A percentile compares a stretch with the other conserved stretches of the same genome.
Evolutionary conservation across 768 basidiomycete species (phyloP).

Genomic region (Gelatoporia subvermispora): DNA sequence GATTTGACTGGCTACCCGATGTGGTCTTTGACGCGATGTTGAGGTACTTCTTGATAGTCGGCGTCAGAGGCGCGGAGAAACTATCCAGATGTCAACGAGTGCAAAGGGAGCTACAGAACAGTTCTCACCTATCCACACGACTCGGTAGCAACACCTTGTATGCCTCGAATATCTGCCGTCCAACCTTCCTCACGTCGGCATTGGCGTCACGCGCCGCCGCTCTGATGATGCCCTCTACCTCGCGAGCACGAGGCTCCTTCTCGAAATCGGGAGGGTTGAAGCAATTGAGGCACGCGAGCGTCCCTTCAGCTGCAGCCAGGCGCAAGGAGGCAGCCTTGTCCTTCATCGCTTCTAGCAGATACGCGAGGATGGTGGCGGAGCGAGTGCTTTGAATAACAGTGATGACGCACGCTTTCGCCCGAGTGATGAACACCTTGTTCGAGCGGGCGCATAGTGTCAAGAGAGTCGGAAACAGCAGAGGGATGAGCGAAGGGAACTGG

Average conservation of each 20-base stretch:
- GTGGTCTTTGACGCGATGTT: constrained; percentile 35
- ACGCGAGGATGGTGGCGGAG: constrained; percentile 55
- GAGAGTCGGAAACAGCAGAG: constrained; percentile 64
- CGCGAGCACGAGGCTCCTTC: constrained; percentile 56
- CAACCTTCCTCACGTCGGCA: constrained; percentile 67
- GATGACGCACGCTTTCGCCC: constrained; percentile 57
- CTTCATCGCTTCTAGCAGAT: constrained; percentile 52
- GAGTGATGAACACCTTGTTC: constrained; percentile 72
- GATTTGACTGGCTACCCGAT: constrained; percentile 19
- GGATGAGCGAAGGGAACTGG: constrained; percentile 62
- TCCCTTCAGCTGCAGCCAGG: constrained; percentile 59
- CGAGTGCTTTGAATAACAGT: constrained; percentile 64
- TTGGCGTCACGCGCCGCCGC: constrained; percentile 66
- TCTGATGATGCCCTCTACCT: constrained; percentile 69
- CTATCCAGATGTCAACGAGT: constrained; percentile 33
- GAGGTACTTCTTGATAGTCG: constrained; percentile 73
- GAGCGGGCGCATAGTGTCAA: constrained; percentile 64
- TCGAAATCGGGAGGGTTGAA: constrained; percentile 79
- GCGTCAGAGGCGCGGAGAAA: constrained; percentile 69
- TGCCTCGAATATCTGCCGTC: constrained; percentile 68
- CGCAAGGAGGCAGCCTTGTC: constrained; percentile 69
- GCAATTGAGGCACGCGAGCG: constrained; percentile 62
- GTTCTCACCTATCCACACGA: constrained; percentile 57
- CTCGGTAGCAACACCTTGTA: constrained; percentile 68
- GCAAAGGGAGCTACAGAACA: not conserved